A percentile compares a stretch with the other conserved stretches of the same genome.
phyloP scores from a whole-genome alignment of 768 basidiomycete genomes.

The Pleurotus djamor region DNA sequence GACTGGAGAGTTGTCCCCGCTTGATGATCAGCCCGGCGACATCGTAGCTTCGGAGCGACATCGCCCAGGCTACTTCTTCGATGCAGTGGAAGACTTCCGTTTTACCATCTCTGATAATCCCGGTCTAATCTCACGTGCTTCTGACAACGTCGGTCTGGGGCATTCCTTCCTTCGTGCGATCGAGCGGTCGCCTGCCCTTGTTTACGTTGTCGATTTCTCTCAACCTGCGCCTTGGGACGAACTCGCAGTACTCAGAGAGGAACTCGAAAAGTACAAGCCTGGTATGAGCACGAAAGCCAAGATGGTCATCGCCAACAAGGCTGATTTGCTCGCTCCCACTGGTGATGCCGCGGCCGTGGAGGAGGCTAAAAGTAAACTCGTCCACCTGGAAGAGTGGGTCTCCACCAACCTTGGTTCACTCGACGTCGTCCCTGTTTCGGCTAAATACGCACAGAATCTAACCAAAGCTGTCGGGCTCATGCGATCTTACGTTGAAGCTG shows the following conservation, averaged over 20 bases:
- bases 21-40: conserved; percentile 14
- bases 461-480: conserved; percentile 65
- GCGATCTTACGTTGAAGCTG: conserved; percentile 58
- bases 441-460: conserved; percentile 84
- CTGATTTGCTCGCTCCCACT: conserved; percentile 70
- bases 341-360: conserved; percentile 45
- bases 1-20: not conserved
- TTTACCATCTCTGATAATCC: conserved; percentile 99
- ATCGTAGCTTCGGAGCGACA: conserved; percentile 13
- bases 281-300: conserved; percentile 77
- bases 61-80: conserved; percentile 49
- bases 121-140: conserved; percentile 82
- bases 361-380: conserved; percentile 56
- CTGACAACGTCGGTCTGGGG: conserved; percentile 89
- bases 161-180: conserved; percentile 93
- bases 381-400: conserved; percentile 37
- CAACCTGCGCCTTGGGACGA: conserved; percentile 76
- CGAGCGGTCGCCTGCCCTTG: conserved; percentile 87
- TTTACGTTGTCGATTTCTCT: conserved; percentile 90
- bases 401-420: conserved; percentile 30
- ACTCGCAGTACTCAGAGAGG: conserved; percentile 67
- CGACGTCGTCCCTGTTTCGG: conserved; percentile 81
- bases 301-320: conserved; percentile 94
- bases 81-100: conserved; percentile 71
- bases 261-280: conserved; percentile 78